phyloP scores from a whole-genome alignment of 179 eudicot species.

The Spergularia azorica region DNA sequence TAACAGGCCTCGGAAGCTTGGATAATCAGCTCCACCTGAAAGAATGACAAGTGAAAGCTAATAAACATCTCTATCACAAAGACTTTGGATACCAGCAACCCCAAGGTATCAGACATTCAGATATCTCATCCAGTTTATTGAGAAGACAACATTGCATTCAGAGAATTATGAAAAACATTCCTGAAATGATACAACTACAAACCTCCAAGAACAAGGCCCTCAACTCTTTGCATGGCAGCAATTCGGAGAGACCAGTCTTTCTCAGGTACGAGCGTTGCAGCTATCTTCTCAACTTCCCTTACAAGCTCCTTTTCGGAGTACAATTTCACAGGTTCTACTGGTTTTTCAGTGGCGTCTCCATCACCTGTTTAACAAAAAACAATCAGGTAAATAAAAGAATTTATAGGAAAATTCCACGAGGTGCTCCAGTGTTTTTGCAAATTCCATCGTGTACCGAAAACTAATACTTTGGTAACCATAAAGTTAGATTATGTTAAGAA shows the following conservation, averaged over 20 bases:
- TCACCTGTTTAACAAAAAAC: conserved; percentile 54
- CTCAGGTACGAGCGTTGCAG: conserved; percentile 83
- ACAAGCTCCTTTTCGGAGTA: conserved; percentile 94
- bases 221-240: conserved; percentile 94
- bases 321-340: conserved; percentile 83
- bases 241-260: conserved; percentile 99
- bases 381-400: neutral
- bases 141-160: conserved; percentile 3
- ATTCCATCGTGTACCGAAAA: no score
- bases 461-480: no score
- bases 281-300: conserved; percentile 90
- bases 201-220: conserved; percentile 98
- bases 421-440: no score
- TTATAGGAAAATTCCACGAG: no score
- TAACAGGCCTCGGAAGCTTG: conserved; percentile 83
- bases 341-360: conserved; percentile 81
- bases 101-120: no score
- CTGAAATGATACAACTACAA: conserved; percentile 5
- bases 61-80: neutral
- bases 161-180: neutral
- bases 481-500: no score
- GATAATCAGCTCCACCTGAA: conserved; percentile 91
- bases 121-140: neutral
- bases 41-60: conserved; percentile 3
- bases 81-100: conserved; percentile 3